Conservation (phyloP, 768 basidiomycete genomes). For the Gloeopeniophorella convolvens region DNA sequence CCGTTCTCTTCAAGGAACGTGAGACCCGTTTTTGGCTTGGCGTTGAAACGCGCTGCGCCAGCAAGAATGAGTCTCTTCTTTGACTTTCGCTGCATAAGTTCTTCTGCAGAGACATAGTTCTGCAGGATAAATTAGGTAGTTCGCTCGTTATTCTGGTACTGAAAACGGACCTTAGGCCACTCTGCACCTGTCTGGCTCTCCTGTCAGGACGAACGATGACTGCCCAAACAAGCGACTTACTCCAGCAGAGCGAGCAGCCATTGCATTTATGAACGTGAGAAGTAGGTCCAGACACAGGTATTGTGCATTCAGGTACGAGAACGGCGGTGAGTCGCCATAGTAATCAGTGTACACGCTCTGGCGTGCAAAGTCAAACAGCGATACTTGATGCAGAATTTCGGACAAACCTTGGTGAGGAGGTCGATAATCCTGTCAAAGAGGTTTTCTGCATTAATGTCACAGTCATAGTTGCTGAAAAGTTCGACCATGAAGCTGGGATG, state of each 20-base stretch:
- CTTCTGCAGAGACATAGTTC: slow-evolving; percentile 50
- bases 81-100: slow-evolving; percentile 63
- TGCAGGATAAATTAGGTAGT: slow-evolving; percentile 24
- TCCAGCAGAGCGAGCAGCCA: slow-evolving; percentile 61
- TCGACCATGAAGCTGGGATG: slow-evolving; percentile 94
- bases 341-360: slow-evolving; percentile 79
- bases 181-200: slow-evolving; percentile 30
- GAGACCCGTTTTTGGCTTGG: slow-evolving; percentile 86
- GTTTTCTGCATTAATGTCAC: slow-evolving; percentile 95
- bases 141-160: background rate
- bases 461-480: slow-evolving; percentile 94
- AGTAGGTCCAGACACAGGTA: slow-evolving; percentile 84
- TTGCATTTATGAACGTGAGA: slow-evolving; percentile 79
- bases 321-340: slow-evolving; percentile 49
- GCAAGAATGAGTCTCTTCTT: slow-evolving; percentile 81
- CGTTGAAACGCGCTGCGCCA: slow-evolving; percentile 83
- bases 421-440: slow-evolving; percentile 85
- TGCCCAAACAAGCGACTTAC: slow-evolving; percentile 29
- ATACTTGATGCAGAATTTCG: background rate
- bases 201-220: background rate
- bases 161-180: slow-evolving; percentile 59
- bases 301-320: slow-evolving; percentile 72
- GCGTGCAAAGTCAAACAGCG: slow-evolving; percentile 9
- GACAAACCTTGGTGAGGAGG: slow-evolving; percentile 63
- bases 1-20: slow-evolving; percentile 89